Percentiles rank a stretch among this genome's conserved stretches.
These are phyloP conservation scores for Effrenium voratum DNA, from an alignment of 73 alveolate species.

Conservation along the genomic window DNA sequence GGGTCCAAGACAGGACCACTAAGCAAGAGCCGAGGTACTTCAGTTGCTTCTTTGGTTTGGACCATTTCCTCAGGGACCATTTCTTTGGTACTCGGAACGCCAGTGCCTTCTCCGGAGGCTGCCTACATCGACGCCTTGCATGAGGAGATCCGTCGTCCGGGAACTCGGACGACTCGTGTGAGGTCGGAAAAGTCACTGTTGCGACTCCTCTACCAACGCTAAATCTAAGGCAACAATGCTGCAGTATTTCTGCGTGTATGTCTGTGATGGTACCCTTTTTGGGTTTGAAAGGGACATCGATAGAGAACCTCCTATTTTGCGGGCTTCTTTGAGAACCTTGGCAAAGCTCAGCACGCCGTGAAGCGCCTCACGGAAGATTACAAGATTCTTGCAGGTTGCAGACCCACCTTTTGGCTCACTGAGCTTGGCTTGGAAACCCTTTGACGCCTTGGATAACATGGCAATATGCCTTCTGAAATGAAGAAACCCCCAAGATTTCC, in stretches of 20 bases:
- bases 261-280: neutral
- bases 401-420: too few species aligned
- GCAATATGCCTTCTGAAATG: too few species aligned
- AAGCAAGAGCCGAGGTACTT: neutral
- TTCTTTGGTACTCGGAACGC: neutral
- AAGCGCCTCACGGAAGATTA: too few species aligned
- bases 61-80: neutral
- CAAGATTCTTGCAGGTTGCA: too few species aligned
- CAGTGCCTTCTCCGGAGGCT: neutral
- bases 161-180: neutral
- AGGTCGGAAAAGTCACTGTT: neutral
- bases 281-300: neutral
- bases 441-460: too few species aligned
- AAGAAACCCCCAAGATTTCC: neutral
- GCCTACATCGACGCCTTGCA: conserved; percentile 88
- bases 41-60: neutral
- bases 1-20: too few species aligned
- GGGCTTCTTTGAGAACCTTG: too few species aligned
- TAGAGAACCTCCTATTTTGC: too few species aligned
- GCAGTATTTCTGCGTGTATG: neutral
- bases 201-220: neutral
- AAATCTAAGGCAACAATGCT: neutral
- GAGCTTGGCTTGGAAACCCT: too few species aligned
- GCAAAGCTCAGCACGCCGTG: too few species aligned
- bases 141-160: conserved; percentile 73